Base-by-base conservation (phyloP, 306 rosid species). In the Rubus idaeus region DNA sequence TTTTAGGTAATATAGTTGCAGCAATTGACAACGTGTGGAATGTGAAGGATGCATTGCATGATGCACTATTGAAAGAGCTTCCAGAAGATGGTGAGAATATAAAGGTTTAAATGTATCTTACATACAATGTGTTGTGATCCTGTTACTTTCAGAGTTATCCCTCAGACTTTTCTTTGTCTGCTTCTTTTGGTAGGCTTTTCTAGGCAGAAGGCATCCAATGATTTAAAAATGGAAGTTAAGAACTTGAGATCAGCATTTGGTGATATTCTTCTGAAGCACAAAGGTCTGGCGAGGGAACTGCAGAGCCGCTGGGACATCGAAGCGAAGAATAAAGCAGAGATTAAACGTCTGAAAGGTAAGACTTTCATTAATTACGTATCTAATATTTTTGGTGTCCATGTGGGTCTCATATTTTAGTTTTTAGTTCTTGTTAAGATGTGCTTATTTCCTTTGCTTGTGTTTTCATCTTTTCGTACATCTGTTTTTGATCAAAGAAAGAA, bases 241-340 rank as follows among this genome's bases (percentile, higher is more conserved):
- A 88, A 88, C 79, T 72, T 87, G 90, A 87, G 98, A 81, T 80
- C 63, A 80, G 80, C 84, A 74, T 85, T 91, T 47, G 84, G 81
- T 50, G 90, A 90, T 52, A 79, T 83, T 63, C 86, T 91, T 88
- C 75, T 86, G 75, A 88, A 88, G 87, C 96, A 90, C 80, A 91
- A 72, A 73, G 68, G 78, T 18, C 73, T 93, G 76, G 87, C 93
- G 71, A 83, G 71, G 70, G 94, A 91, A 67, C 81, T 88, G 86
- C 91, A 75, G 84, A 82, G 64, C 58, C 89, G 84, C 68, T 79
- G 78, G 67, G 98, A 87, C 65, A 68, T 84, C 74, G 92, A 90
- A 87, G 84, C 86, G 26, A 90, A 88, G 86, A 83, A 85, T 75
- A 91, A 91, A 78, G 94, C 91, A 10, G 80, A 84, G 78, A 82